Evolutionary conservation across 495 filamentous ascomycete species (phyloP).

Genomic region (Talaromyces nanjingensis): DNA sequence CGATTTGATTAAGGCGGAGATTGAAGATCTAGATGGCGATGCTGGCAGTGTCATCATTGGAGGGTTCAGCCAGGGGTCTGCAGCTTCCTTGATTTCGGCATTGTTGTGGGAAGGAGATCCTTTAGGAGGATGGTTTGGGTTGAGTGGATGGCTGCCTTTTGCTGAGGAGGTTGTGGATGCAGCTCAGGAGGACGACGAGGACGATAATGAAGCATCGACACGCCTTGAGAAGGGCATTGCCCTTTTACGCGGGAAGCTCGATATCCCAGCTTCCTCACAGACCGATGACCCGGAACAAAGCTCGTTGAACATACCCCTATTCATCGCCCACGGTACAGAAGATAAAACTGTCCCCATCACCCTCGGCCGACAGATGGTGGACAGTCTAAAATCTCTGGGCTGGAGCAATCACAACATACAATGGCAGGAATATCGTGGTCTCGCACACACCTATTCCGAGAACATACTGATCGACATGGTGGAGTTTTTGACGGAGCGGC

Average conservation of each 20-base stretch:
- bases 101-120: constrained; percentile 1
- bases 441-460: background rate
- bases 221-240: background rate
- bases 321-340: background rate
- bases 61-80: constrained; percentile 52
- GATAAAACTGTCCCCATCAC: constrained; percentile 1
- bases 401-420: background rate
- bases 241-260: background rate
- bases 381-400: background rate
- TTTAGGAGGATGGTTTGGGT: constrained; percentile 41
- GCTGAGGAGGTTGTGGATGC: constrained; percentile 18
- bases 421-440: background rate
- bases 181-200: background rate
- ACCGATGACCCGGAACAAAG: background rate
- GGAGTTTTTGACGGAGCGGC: constrained; percentile 2
- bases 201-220: background rate
- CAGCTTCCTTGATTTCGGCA: constrained; percentile 27
- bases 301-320: background rate
- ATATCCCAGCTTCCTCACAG: background rate
- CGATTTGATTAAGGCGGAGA: constrained; percentile 30
- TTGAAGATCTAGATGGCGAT: constrained; percentile 20
- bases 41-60: constrained; percentile 40
- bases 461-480: constrained; percentile 2
- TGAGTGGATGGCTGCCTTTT: constrained; percentile 53
- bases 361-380: background rate